phyloP scores from a whole-genome alignment of 2,329 filamentous ascomycete genomes.

The Xylariaceae sp. region DNA sequence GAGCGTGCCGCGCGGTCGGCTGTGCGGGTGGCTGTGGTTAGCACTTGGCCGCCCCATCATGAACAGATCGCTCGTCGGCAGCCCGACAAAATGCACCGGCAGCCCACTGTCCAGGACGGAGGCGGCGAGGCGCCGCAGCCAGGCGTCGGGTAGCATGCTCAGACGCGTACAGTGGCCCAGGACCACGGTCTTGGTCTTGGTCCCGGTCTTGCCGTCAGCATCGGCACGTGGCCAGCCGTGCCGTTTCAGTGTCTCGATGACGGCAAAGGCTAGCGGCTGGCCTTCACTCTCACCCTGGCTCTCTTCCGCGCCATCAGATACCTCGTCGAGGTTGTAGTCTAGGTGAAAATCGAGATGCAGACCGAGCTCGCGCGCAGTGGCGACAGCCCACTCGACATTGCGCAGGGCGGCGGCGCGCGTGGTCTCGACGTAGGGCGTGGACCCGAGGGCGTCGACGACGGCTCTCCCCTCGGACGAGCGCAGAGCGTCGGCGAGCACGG shows the following conservation, averaged over 20 bases:
- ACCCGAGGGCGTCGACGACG: slow-evolving; percentile 53
- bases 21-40: slow-evolving; percentile 10
- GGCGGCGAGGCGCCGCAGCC: slow-evolving; percentile 41
- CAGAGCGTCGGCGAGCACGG: slow-evolving; percentile 32
- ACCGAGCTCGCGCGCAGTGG: slow-evolving; percentile 38
- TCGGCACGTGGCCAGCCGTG: slow-evolving; percentile 37
- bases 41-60: slow-evolving; percentile 52
- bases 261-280: slow-evolving; percentile 44
- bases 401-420: slow-evolving; percentile 35
- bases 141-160: slow-evolving; percentile 42
- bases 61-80: slow-evolving; percentile 64
- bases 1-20: slow-evolving; percentile 50
- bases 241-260: slow-evolving; percentile 42
- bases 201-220: too few species aligned
- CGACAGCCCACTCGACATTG: slow-evolving; percentile 59
- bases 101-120: slow-evolving; percentile 40
- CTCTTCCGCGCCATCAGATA: slow-evolving; percentile 19
- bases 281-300: too few species aligned
- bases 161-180: slow-evolving; percentile 64
- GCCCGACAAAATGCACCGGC: slow-evolving; percentile 58
- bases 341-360: slow-evolving; percentile 64
- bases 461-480: slow-evolving; percentile 14
- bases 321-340: slow-evolving; percentile 56
- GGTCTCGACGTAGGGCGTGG: slow-evolving; percentile 63
- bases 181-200: slow-evolving; percentile 42